Evolutionary conservation across 352 stramenopile species (phyloP), one percentile per base, ranked within the genome.

Genomic region (Globisporangium cystogenes): DNA sequence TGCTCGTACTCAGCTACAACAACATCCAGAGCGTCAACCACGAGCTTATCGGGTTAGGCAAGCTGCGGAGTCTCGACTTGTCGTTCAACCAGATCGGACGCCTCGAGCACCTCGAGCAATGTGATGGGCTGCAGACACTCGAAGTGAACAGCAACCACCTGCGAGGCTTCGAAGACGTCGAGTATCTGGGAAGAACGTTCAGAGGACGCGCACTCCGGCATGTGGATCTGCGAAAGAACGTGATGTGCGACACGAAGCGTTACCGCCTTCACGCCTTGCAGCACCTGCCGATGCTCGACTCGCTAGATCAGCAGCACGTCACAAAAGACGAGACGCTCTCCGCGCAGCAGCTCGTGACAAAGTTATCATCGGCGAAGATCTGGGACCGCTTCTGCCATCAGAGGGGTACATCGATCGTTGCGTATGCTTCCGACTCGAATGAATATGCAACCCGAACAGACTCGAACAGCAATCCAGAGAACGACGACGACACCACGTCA

Each of bases 1-100:
- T 73, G 0, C 53, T 94, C 8, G 65, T 92, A 1, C 51, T 94
- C 4, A 87, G 74, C 27, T 85, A 90, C 60, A 93, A 93, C 48
- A 68, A 70, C 36, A 78, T 93, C 23, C 62, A 74, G 50, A 47
- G 21, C 16, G 68, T 82, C 0, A 62, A 70, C 20, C 15, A 49
- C 3, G 68, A 61, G 3, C 48, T 93, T 1, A 41, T 48, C 0
- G 46, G 40, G 4, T 52, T 93, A 1, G 48, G 40, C 8, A 75
- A 68, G 31, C 62, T 93, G 2, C 62, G 53, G 2, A 44, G 37
- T 18, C 62, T 95, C 11, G 83, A 95, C 20, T 54, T 95, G 5
- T 86, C 78, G 2, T 83, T 73, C 52, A 95, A 95, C 47, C 67
- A 74, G 1, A 57, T 95, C 7, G 8, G 50, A 1, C 55, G 52